These are phyloP conservation scores for Ajuga chamaepitys DNA, from an alignment of 257 asterid genomes.

Conservation along the genomic window DNA sequence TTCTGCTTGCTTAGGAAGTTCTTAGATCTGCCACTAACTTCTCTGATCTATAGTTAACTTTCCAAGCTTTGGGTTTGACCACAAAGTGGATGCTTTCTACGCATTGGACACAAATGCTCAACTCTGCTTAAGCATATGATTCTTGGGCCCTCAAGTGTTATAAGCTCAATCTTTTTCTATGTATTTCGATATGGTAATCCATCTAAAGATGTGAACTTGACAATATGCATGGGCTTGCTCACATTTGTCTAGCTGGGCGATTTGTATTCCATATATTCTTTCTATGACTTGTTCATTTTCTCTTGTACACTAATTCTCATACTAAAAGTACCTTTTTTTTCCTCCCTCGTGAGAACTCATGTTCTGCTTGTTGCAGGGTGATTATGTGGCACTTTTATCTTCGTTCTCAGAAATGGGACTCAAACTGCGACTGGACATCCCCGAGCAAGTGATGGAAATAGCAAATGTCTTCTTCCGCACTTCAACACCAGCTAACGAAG, in stretches of 20 bases:
- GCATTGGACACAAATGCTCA: not conserved
- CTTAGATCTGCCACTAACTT: not conserved
- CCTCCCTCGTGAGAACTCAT: not conserved
- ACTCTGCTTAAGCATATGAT: not conserved
- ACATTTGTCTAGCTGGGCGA: not conserved
- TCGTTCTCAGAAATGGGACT: constrained; percentile 94
- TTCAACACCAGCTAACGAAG: constrained; percentile 83
- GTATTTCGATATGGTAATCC: not conserved
- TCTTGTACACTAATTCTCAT: not conserved
- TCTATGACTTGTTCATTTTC: not conserved
- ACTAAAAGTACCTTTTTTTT: constrained; percentile 1
- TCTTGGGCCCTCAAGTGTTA: not conserved
- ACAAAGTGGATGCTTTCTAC: not conserved
- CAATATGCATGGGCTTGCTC: not conserved
- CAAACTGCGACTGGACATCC: constrained; percentile 84
- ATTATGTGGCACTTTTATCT: constrained; percentile 87
- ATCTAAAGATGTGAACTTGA: not conserved
- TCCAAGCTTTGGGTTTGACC: too few relatives aligned
- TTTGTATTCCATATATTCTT: not conserved
- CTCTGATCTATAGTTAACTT: too few relatives aligned
- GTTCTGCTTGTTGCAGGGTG: constrained; percentile 62
- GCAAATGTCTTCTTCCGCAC: constrained; percentile 75
- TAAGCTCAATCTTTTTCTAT: not conserved
- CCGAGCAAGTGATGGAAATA: constrained; percentile 95
- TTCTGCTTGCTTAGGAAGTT: not conserved